These are phyloP conservation scores for Pyrus betulifolia DNA, from an alignment of 306 rosid genomes.

Conservation along the genomic window DNA sequence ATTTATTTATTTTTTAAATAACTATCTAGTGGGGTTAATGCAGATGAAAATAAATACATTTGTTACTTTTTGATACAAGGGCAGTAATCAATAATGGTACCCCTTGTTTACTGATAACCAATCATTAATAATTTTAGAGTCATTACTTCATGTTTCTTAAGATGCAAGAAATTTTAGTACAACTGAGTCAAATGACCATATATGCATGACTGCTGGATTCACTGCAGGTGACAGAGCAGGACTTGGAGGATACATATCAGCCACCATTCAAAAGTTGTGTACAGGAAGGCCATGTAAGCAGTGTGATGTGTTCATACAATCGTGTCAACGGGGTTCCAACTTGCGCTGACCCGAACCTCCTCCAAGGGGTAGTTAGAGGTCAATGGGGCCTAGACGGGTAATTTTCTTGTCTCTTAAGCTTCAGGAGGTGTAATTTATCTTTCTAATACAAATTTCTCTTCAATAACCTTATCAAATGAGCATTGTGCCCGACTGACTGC, in stretches of 20 bases:
- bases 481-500: background rate
- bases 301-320: slow-evolving; percentile 87
- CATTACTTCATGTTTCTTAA: background rate
- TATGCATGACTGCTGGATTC: background rate
- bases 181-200: background rate
- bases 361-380: slow-evolving; percentile 57
- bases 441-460: too few species aligned
- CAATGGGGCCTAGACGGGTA: slow-evolving; percentile 80
- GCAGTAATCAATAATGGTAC: too few species aligned
- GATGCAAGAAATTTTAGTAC: background rate
- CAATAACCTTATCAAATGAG: background rate
- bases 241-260: slow-evolving; percentile 71
- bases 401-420: background rate
- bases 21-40: background rate
- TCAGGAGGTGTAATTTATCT: background rate
- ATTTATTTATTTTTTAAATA: too few species aligned
- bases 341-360: slow-evolving; percentile 78
- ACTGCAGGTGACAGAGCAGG: slow-evolving; percentile 68
- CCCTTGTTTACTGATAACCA: background rate
- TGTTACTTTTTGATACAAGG: too few species aligned
- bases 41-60: background rate
- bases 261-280: slow-evolving; percentile 78
- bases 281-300: slow-evolving; percentile 70
- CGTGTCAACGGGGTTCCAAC: slow-evolving; percentile 84
- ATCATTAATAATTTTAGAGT: background rate